Conservation (phyloP, 2,329 filamentous ascomycete species). For the Pseudocercospora musae region DNA sequence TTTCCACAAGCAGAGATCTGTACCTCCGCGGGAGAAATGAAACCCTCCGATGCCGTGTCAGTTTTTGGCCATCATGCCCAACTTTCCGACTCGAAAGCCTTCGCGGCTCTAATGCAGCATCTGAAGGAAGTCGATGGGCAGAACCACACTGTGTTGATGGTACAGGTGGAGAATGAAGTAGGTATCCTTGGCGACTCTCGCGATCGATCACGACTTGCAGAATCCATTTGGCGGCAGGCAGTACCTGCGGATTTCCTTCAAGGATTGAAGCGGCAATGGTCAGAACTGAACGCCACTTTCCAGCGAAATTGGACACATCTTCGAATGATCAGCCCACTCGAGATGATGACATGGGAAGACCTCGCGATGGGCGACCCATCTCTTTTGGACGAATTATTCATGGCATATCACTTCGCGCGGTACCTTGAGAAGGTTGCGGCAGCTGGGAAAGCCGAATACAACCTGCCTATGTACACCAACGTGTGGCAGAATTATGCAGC, state of each 20-base stretch:
- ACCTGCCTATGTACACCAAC: conserved; percentile 46
- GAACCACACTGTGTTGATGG: conserved; percentile 53
- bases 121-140: conserved; percentile 44
- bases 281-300: not conserved
- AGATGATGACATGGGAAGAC: conserved; percentile 35
- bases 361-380: conserved; percentile 40
- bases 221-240: conserved; percentile 40
- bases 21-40: conserved; percentile 11
- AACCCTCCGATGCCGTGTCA: conserved; percentile 33
- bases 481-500: conserved; percentile 47
- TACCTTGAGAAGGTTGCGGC: conserved; percentile 44
- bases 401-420: conserved; percentile 45
- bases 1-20: conserved; percentile 34
- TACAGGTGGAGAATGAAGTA: conserved; percentile 56
- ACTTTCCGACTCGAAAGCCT: conserved; percentile 41
- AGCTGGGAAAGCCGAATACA: conserved; percentile 42
- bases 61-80: conserved; percentile 38
- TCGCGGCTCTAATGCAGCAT: conserved; percentile 39
- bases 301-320: not conserved
- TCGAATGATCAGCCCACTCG: not conserved
- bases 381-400: conserved; percentile 47
- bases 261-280: conserved; percentile 6
- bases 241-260: conserved; percentile 39
- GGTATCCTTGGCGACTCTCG: conserved; percentile 53
- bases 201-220: conserved; percentile 44